Percentiles rank a stretch among this genome's conserved stretches.
Evolutionary conservation across 345 rosid species (phyloP).

Genomic region (Gynandropsis gynandra): DNA sequence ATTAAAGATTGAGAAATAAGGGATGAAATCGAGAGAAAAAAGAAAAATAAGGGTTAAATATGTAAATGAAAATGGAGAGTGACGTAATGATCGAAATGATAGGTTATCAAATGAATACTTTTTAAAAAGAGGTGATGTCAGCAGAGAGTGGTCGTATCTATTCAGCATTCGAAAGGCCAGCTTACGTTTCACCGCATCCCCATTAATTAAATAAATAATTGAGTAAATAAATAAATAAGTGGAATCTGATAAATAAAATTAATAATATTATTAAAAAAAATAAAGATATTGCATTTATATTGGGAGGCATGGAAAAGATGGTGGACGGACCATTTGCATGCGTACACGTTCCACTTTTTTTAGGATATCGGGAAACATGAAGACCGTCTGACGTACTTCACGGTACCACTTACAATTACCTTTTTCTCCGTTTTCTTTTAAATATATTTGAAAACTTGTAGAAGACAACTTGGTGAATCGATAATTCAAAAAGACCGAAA

Average conservation of each 20-base stretch:
- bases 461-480: too few species aligned
- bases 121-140: slow-evolving; percentile 17
- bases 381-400: slow-evolving; percentile 25
- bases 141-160: slow-evolving; percentile 21
- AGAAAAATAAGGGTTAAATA: too few species aligned
- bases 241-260: slow-evolving; percentile 11
- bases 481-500: too few species aligned
- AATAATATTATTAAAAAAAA: neutral
- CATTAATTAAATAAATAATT: slow-evolving; percentile 1
- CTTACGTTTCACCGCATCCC: slow-evolving; percentile 24
- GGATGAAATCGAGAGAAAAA: too few species aligned
- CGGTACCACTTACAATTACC: slow-evolving; percentile 24
- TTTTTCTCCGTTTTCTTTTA: too few species aligned
- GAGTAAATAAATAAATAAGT: slow-evolving; percentile 11
- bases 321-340: slow-evolving; percentile 21
- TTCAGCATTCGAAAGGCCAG: slow-evolving; percentile 30
- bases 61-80: too few species aligned
- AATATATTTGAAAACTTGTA: too few species aligned
- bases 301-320: neutral
- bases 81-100: slow-evolving; percentile 9
- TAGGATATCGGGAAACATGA: slow-evolving; percentile 21
- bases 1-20: too few species aligned
- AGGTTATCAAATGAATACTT: slow-evolving; percentile 2
- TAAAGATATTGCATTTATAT: neutral
- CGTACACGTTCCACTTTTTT: slow-evolving; percentile 12